Conservation (phyloP, 2,329 filamentous ascomycete genomes). For the Helotiales sp. region DNA sequence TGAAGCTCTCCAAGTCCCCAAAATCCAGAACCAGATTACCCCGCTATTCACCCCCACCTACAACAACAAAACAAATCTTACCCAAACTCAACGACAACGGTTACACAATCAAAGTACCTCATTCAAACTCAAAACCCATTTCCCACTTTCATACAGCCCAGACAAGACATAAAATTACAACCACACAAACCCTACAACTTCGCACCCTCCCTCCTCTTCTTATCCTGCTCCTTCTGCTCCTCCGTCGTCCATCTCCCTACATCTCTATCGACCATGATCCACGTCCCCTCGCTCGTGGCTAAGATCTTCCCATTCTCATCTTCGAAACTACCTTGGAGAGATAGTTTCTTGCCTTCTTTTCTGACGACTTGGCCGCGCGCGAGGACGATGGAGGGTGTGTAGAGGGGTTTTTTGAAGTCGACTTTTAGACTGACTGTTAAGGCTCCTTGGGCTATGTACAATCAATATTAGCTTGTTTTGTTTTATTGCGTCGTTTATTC, state of each 20-base stretch:
- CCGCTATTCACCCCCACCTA: too few relatives aligned
- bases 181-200: too few relatives aligned
- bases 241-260: constrained; percentile 18
- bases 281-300: constrained; percentile 15
- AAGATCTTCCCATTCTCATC: constrained; percentile 30
- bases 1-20: not conserved
- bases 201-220: not conserved
- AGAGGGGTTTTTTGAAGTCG: constrained; percentile 28
- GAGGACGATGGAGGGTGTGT: constrained; percentile 29
- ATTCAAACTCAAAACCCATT: too few relatives aligned
- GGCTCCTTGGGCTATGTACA: constrained; percentile 25
- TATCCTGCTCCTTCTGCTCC: constrained; percentile 1
- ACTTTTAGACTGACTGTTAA: constrained; percentile 33
- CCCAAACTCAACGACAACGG: too few relatives aligned
- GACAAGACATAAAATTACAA: too few relatives aligned
- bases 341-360: constrained; percentile 32
- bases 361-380: constrained; percentile 29
- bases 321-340: constrained; percentile 28
- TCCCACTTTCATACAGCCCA: too few relatives aligned
- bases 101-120: too few relatives aligned
- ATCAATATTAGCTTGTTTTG: not conserved
- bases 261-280: constrained; percentile 16
- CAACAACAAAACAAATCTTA: too few relatives aligned
- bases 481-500: too few relatives aligned
- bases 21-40: not conserved